These are phyloP conservation scores for Harrya chromipes DNA, from an alignment of 768 basidiomycete genomes.

Conservation along the genomic window DNA sequence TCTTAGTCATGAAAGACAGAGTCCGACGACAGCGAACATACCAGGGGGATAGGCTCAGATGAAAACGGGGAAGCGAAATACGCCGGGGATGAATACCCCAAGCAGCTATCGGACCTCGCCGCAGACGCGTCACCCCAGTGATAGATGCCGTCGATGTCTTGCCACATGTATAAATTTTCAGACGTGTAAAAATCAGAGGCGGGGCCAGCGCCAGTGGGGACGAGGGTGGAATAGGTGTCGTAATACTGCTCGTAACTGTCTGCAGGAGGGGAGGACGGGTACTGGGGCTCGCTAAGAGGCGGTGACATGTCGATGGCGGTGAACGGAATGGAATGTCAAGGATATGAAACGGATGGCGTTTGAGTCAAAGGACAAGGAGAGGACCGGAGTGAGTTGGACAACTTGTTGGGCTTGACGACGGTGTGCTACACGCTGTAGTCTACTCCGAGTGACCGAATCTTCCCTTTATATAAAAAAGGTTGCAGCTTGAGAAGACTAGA, in stretches of 20 bases:
- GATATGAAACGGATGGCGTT: conserved; percentile 24
- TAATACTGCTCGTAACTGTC: conserved; percentile 23
- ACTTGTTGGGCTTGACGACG: conserved; percentile 1
- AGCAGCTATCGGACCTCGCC: conserved; percentile 24
- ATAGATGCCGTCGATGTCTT: conserved; percentile 27
- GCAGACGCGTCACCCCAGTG: conserved; percentile 26
- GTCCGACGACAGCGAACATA: conserved; percentile 10
- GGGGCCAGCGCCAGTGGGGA: conserved; percentile 9
- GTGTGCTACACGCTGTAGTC: conserved; percentile 21
- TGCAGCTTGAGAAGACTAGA: conserved; percentile 12
- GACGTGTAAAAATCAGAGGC: conserved; percentile 24
- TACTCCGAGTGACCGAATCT: conserved; percentile 8
- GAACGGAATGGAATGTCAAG: conserved; percentile 18
- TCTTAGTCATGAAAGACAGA: conserved; percentile 5
- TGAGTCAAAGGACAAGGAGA: neutral
- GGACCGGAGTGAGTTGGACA: conserved; percentile 14
- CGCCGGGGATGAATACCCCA: conserved; percentile 16
- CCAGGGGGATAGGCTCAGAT: conserved; percentile 15
- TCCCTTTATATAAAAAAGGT: conserved; percentile 22
- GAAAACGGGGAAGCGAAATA: conserved; percentile 13
- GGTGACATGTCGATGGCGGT: conserved; percentile 20
- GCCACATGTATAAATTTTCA: conserved; percentile 29
- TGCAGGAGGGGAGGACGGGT: conserved; percentile 3
- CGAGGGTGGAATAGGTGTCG: conserved; percentile 19
- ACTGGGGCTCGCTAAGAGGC: conserved; percentile 19